Evolutionary conservation across 495 filamentous ascomycete species (phyloP), one percentile per base, ranked within the genome.

Genomic region (Penicillium bovifimosum): DNA sequence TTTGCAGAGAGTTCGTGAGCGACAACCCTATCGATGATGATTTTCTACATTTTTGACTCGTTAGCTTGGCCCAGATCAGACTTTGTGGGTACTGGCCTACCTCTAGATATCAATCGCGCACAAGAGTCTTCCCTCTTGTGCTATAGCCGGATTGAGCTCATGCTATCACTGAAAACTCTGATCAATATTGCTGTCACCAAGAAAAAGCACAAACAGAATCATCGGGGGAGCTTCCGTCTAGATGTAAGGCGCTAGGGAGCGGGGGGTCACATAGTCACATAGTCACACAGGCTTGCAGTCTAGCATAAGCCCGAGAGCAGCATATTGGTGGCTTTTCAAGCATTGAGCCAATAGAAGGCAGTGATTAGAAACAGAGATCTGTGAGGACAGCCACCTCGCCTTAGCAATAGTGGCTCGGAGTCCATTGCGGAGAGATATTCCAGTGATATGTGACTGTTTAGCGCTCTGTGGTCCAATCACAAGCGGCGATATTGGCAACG

Each of bases 391-490:
- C 49, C 53, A 53, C 51, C 14, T 54, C 47, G 46, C 42, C 53
- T 45, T 35, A 16, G 13, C 26, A 32, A 36, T 32, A 36, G 16
- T 26, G 31, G 44, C 6, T 39, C 11, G 9, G 20, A 48, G 13
- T 40, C 14, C 36, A 16, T 27, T 56, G 41, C 35, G 24, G 41
- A 46, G 48, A 29, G 26, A 56, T 35, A 32, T 53, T 13, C 40
- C 53, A 59, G 43, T 55, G 38, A 60, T 14, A 31, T 52, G 60
- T 63, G 60, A 63, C 47, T 60, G 39, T 41, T 56, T 63, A 61
- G 62, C 62, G 60, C 62, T 54, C 27, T 16, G 40, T 10, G 46
- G 41, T 13, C 60, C 57, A 63, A 65, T 65, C 54, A 63, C 45
- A 35, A 11, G 11, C 11, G 41, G 9, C 32, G 20, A 14, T 13